Evolutionary conservation across 2,329 filamentous ascomycete species (phyloP).

Genomic region (Xylaria sp.): DNA sequence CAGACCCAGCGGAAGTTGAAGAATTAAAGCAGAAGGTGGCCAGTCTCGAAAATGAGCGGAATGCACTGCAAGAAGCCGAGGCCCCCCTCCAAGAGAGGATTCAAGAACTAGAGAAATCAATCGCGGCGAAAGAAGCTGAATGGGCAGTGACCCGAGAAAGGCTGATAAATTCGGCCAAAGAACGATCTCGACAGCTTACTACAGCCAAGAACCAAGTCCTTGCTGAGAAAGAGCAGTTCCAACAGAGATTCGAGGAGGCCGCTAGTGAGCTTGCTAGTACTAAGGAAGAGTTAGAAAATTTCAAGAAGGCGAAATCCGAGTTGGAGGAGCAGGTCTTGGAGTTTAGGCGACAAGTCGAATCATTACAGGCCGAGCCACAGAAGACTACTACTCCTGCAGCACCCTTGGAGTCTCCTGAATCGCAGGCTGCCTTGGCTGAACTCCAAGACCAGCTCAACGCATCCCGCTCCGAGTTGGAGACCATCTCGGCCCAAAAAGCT

Average conservation of each 20-base stretch:
- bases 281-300: conserved; percentile 65
- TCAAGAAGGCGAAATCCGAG: conserved; percentile 51
- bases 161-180: conserved; percentile 71
- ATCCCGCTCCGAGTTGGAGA: conserved; percentile 70
- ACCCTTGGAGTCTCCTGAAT: conserved; percentile 52
- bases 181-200: conserved; percentile 64
- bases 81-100: conserved; percentile 64
- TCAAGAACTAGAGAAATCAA: conserved; percentile 59
- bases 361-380: conserved; percentile 43
- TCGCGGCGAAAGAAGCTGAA: conserved; percentile 65
- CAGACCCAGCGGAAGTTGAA: conserved; percentile 93
- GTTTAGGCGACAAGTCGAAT: conserved; percentile 53
- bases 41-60: conserved; percentile 71
- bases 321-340: conserved; percentile 56
- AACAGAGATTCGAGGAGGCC: conserved; percentile 60
- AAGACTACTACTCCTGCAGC: conserved; percentile 52
- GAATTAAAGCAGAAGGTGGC: conserved; percentile 83
- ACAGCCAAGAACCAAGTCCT: conserved; percentile 54
- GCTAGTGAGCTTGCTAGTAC: conserved; percentile 53
- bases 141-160: conserved; percentile 65
- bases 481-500: conserved; percentile 73
- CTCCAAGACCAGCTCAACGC: conserved; percentile 62
- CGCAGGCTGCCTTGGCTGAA: conserved; percentile 57
- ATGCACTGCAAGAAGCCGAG: conserved; percentile 62
- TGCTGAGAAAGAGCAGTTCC: conserved; percentile 63